These are phyloP conservation scores for Coemansia sp. DNA, from an alignment of 192 early-diverging fungal species.

Conservation along the genomic window DNA sequence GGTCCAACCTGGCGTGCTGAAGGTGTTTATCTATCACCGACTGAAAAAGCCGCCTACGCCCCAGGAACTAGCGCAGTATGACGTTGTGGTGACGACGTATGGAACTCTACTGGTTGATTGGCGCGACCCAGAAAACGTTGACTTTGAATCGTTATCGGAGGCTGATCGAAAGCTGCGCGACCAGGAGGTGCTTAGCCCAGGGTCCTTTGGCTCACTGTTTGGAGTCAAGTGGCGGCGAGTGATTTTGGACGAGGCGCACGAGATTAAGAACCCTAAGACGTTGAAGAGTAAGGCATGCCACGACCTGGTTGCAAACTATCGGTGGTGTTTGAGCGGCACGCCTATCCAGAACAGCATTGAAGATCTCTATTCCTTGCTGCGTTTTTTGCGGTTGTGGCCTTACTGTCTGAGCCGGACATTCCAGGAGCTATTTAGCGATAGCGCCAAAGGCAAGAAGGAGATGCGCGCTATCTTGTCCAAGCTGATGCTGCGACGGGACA, in stretches of 20 bases:
- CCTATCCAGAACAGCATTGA: slow-evolving; percentile 68
- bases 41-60: slow-evolving; percentile 19
- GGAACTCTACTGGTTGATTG: slow-evolving; percentile 29
- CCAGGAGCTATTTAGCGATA: slow-evolving; percentile 52
- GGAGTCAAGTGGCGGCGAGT: slow-evolving; percentile 48
- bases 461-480: slow-evolving; percentile 55
- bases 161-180: slow-evolving; percentile 8
- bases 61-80: slow-evolving; percentile 44
- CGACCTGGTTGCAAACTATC: slow-evolving; percentile 47
- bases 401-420: slow-evolving; percentile 56
- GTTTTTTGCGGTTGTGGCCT: slow-evolving; percentile 63
- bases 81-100: slow-evolving; percentile 58
- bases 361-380: slow-evolving; percentile 68
- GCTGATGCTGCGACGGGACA: slow-evolving; percentile 69
- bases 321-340: slow-evolving; percentile 70
- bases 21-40: slow-evolving; percentile 67
- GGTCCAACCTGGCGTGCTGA: slow-evolving; percentile 45
- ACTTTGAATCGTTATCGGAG: background rate
- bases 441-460: slow-evolving; percentile 25
- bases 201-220: slow-evolving; percentile 39
- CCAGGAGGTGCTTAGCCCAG: background rate
- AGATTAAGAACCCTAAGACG: slow-evolving; percentile 60
- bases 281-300: slow-evolving; percentile 51
- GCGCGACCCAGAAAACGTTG: background rate
- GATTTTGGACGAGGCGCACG: slow-evolving; percentile 65